Percentiles rank a stretch among this genome's conserved stretches.
These are phyloP conservation scores for Blastobotrys elegans DNA, from an alignment of 1,139 yeast species.

Conservation along the genomic window DNA sequence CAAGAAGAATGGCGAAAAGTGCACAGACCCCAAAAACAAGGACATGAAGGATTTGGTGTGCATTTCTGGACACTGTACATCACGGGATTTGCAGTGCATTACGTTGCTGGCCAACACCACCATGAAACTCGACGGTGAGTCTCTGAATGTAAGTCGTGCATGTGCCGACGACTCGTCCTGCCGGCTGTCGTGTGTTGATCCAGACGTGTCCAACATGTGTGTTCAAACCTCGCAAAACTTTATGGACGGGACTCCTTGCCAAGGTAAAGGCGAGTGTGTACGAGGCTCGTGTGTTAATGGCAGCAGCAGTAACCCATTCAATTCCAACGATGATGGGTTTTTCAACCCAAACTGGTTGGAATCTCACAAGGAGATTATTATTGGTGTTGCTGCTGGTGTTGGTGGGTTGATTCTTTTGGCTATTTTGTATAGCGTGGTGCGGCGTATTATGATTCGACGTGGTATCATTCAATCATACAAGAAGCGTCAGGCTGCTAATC, in stretches of 20 bases:
- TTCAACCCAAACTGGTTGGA: slow-evolving; percentile 22
- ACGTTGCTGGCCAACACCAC: slow-evolving; percentile 31
- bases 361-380: slow-evolving; percentile 24
- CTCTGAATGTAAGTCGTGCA: slow-evolving; percentile 30
- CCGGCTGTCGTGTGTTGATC: slow-evolving; percentile 31
- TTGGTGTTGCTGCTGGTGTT: slow-evolving; percentile 26
- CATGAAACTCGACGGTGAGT: slow-evolving; percentile 23
- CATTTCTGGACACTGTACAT: slow-evolving; percentile 38
- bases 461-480: not conserved
- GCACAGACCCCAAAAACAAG: slow-evolving; percentile 22
- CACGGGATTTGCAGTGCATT: slow-evolving; percentile 35
- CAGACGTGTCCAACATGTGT: slow-evolving; percentile 27
- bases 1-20: slow-evolving; percentile 30
- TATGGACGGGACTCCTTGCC: slow-evolving; percentile 38
- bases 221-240: slow-evolving; percentile 33
- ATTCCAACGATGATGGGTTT: slow-evolving; percentile 2
- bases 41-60: slow-evolving; percentile 27
- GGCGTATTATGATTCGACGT: slow-evolving; percentile 1
- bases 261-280: slow-evolving; percentile 31
- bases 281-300: slow-evolving; percentile 31
- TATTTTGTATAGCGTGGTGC: slow-evolving; percentile 14
- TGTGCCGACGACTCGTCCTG: slow-evolving; percentile 33
- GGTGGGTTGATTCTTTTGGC: slow-evolving; percentile 24
- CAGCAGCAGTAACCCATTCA: slow-evolving; percentile 10
- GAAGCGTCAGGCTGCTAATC: not conserved